Evolutionary conservation across 2,329 filamentous ascomycete species (phyloP), one percentile per base, ranked within the genome.

Genomic region (Xylaria sp.): DNA sequence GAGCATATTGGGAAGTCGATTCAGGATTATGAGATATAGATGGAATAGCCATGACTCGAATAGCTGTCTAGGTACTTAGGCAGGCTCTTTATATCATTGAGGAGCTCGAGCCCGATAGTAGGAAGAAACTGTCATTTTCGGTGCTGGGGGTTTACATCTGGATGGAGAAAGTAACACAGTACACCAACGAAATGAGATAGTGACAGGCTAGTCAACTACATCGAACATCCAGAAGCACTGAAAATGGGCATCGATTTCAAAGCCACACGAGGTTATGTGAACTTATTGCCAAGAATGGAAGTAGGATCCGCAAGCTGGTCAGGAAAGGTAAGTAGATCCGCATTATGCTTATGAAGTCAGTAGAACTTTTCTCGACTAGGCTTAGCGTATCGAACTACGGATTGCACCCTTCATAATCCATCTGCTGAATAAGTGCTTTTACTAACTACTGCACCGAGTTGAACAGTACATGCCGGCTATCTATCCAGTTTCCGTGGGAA

Each of bases 251-350:
- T 25, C 48, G 61, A 65, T 65, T 68, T 68, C 66, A 65, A 65
- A 64, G 57, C 61, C 8, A 30, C 4, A 28, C 2, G 15, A 30
- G 20, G 20, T 46, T 25, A 30, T 18, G 32, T 43, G 23, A 30
- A 53, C 30, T 41, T 8, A 18, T 52, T 23, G 34, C 56, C 52
- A 4, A 65, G 46, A 57, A 43, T 2, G 57, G 66, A 15, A 65
- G 39, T 58, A 6, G 18, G 7, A 68, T 30, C 66, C 66, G 66
- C 66, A 61, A 2, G 9, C 7, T 6, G 8, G 50, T 7, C 15
- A 36, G 25, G 18, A 60, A 64, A 12, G 39, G 66, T 12, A 65
- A 32, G 50, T 53, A 53, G 23, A 68, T 61, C 66, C 66, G 66
- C 66, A 52, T 25, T 20, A 39, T 32, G 41, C 50, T 61, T 46